phyloP scores from a whole-genome alignment of 2,329 filamentous ascomycete species.

The Chrysosporium queenslandicum region DNA sequence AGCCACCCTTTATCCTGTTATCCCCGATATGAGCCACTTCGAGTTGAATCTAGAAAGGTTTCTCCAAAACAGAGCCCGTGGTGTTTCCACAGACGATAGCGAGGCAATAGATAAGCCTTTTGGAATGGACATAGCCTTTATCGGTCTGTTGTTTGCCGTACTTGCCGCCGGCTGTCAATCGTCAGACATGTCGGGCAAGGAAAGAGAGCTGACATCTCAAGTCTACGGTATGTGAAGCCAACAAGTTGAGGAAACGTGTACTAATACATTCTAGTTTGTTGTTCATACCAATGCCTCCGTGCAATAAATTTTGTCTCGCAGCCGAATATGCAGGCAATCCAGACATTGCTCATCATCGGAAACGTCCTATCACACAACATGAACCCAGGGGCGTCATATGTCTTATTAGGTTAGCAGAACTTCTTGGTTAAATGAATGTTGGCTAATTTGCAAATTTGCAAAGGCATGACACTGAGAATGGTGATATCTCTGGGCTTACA shows the following conservation, averaged over 20 bases:
- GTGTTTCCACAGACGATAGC: slow-evolving; percentile 33
- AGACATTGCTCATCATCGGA: slow-evolving; percentile 52
- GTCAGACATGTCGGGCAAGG: slow-evolving; percentile 47
- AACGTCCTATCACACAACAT: slow-evolving; percentile 54
- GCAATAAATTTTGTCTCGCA: slow-evolving; percentile 56
- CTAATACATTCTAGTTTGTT: slow-evolving; percentile 41
- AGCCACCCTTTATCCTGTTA: slow-evolving; percentile 50
- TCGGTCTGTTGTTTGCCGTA: slow-evolving; percentile 52
- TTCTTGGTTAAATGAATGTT: neutral
- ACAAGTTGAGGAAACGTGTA: neutral
- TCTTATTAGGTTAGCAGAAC: slow-evolving; percentile 40
- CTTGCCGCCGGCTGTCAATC: slow-evolving; percentile 55
- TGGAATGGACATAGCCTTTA: slow-evolving; percentile 49
- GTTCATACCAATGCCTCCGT: slow-evolving; percentile 54
- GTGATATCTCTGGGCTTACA: slow-evolving; percentile 53
- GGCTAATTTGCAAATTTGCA: slow-evolving; percentile 12
- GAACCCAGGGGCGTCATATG: slow-evolving; percentile 56
- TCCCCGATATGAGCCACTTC: slow-evolving; percentile 47
- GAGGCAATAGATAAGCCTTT: slow-evolving; percentile 48
- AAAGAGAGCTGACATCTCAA: slow-evolving; percentile 53
- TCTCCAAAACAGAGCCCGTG: slow-evolving; percentile 42
- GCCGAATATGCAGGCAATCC: slow-evolving; percentile 51
- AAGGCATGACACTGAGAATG: slow-evolving; percentile 50
- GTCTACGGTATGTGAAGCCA: slow-evolving; percentile 45
- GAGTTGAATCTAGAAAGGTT: slow-evolving; percentile 47